Evolutionary conservation across 768 basidiomycete species (phyloP).

Genomic region (Kondoa malvinella): DNA sequence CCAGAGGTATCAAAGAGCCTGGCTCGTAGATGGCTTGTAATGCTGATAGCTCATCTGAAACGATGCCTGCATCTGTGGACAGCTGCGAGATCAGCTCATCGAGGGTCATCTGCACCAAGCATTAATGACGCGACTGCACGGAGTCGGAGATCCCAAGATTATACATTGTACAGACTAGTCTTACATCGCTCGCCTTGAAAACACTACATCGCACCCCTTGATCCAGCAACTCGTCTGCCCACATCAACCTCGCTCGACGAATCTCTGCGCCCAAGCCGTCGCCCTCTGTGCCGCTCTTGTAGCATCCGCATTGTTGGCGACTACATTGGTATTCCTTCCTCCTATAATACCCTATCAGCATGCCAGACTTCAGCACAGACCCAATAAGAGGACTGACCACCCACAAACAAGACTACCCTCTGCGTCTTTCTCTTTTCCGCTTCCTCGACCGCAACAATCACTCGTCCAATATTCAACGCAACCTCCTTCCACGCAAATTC

Average conservation of each 20-base stretch:
- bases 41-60: background rate
- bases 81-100: background rate
- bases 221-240: too few species aligned
- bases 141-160: too few species aligned
- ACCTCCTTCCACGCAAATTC: background rate
- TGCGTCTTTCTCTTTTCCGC: background rate
- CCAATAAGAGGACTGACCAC: background rate
- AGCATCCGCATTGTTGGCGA: too few species aligned
- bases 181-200: too few species aligned
- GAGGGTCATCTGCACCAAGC: too few species aligned
- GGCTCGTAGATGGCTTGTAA: background rate
- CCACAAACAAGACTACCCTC: background rate
- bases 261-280: too few species aligned
- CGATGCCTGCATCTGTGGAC: background rate
- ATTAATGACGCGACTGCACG: too few species aligned
- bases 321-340: background rate
- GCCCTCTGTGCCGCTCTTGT: too few species aligned
- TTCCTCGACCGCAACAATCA: background rate
- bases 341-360: background rate
- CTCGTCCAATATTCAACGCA: background rate
- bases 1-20: background rate
- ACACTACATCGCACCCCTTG: too few species aligned
- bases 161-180: too few species aligned
- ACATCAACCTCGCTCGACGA: too few species aligned
- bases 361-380: background rate